Percentiles rank a stretch among this genome's conserved stretches.
Evolutionary conservation across 2,329 filamentous ascomycete genomes (phyloP).

Genomic region (Fusarium nygamai): DNA sequence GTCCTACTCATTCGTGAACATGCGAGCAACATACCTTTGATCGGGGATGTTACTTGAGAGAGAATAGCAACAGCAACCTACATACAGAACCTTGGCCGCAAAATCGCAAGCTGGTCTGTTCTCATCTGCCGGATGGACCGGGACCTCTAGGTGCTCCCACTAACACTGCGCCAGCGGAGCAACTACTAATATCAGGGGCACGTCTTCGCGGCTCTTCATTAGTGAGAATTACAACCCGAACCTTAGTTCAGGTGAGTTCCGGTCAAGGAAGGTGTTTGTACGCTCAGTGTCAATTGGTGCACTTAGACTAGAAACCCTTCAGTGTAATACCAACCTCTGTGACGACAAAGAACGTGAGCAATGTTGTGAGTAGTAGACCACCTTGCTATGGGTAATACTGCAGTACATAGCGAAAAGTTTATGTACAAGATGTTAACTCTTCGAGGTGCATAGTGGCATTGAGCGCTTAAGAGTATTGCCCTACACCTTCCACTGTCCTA

Average conservation of each 20-base stretch:
- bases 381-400: neutral
- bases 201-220: neutral
- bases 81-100: neutral
- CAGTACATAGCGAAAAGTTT: neutral
- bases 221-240: neutral
- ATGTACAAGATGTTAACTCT: neutral
- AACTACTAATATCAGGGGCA: slow-evolving; percentile 2
- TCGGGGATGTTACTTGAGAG: neutral
- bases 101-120: neutral
- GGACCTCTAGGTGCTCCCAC: neutral
- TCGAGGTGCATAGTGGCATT: neutral
- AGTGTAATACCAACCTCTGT: neutral
- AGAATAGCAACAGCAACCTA: neutral
- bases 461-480: neutral
- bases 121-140: neutral
- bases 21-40: neutral
- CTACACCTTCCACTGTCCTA: neutral
- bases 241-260: neutral
- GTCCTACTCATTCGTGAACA: neutral
- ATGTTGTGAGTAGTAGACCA: neutral
- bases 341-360: too few species aligned
- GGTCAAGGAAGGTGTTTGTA: neutral
- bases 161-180: neutral
- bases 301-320: neutral
- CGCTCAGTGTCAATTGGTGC: neutral